phyloP scores from a whole-genome alignment of 2,329 filamentous ascomycete species.

The Paecilomyces dactylethromorphus region DNA sequence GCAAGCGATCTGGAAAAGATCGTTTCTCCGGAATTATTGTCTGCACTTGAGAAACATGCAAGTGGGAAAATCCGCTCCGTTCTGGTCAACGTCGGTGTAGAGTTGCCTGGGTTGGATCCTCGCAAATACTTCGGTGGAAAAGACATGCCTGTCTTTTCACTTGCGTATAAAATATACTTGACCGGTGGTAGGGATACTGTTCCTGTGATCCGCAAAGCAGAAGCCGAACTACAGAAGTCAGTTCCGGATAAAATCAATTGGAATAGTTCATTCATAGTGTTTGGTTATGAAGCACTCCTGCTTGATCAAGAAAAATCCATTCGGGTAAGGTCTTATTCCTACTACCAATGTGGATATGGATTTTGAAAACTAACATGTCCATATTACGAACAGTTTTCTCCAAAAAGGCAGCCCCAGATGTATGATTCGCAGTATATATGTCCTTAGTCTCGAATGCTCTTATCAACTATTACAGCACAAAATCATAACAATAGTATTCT shows the following conservation, averaged over 20 bases:
- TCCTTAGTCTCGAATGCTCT: too few relatives aligned
- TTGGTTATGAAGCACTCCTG: background rate
- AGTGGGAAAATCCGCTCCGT: background rate
- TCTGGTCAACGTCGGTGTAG: background rate
- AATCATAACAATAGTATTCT: too few relatives aligned
- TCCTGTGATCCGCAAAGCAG: background rate
- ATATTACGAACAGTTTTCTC: background rate
- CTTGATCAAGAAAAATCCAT: background rate
- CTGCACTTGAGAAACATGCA: background rate
- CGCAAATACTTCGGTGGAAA: background rate
- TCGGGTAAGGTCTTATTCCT: background rate
- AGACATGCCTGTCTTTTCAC: background rate
- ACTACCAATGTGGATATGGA: background rate
- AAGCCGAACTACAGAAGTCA: background rate
- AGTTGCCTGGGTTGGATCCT: background rate
- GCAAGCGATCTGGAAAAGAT: background rate
- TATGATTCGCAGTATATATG: too few relatives aligned
- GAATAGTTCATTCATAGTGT: background rate
- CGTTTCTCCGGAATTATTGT: background rate
- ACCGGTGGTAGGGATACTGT: background rate
- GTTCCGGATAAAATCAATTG: background rate
- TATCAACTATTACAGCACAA: too few relatives aligned
- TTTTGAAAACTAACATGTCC: background rate
- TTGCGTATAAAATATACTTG: background rate
- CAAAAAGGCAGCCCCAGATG: background rate